These are phyloP conservation scores for Sequoiadendron giganteum DNA, from an alignment of 75 land plant genomes.

Conservation along the genomic window DNA sequence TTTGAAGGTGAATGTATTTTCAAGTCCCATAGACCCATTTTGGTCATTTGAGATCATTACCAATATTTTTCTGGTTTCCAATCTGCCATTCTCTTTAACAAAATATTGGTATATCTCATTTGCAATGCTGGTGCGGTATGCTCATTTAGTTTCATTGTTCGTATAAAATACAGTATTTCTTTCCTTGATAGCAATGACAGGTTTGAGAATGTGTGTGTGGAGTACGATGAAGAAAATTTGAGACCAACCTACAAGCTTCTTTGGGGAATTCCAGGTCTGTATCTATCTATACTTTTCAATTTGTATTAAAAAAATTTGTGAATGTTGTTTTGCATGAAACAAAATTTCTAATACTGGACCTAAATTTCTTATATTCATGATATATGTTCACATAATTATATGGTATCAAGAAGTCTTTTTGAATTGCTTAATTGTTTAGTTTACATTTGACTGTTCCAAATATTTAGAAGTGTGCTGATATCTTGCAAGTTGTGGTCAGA, in stretches of 20 bases:
- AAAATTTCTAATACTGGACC: not conserved
- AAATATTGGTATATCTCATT: not conserved
- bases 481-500: not conserved
- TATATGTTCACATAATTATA: not conserved
- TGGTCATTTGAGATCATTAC: not conserved
- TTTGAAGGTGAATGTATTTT: not conserved
- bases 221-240: conserved; percentile 84
- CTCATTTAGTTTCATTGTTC: too few species aligned
- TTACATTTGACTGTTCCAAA: not conserved
- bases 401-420: not conserved
- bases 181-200: conserved; percentile 53
- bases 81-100: not conserved
- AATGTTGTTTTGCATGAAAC: not conserved
- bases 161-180: not conserved
- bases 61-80: not conserved
- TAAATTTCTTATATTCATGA: not conserved
- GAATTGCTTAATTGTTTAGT: not conserved
- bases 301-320: not conserved
- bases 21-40: not conserved
- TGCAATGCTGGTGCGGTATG: not conserved
- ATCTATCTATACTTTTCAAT: not conserved
- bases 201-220: conserved; percentile 97
- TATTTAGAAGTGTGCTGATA: not conserved
- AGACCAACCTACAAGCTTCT: conserved; percentile 91
- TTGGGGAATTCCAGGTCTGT: conserved; percentile 93